Conservation (phyloP, 169 alveolate genomes). For the Cryptosporidium felis region DNA sequence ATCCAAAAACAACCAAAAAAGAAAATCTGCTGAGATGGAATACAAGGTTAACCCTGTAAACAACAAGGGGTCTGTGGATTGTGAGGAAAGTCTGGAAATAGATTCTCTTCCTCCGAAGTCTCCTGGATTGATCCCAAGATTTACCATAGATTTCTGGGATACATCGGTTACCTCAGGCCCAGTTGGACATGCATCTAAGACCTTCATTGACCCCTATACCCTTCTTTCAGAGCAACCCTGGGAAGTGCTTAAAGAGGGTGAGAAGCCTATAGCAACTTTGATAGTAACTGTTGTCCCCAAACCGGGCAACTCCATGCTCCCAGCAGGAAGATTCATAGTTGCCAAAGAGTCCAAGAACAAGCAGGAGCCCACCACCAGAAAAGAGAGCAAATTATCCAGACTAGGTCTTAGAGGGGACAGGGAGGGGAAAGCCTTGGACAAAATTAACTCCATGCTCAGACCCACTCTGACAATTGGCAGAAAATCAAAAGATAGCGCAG, state of each 20-base stretch:
- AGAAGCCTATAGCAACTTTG: slow-evolving; percentile 75
- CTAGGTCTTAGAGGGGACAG: slow-evolving; percentile 29
- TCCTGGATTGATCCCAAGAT: slow-evolving; percentile 81
- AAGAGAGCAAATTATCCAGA: slow-evolving; percentile 49
- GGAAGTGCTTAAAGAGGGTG: slow-evolving; percentile 33
- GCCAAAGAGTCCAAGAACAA: slow-evolving; percentile 64
- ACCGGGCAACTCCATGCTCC: slow-evolving; percentile 81
- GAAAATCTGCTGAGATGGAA: slow-evolving; percentile 72
- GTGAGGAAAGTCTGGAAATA: slow-evolving; percentile 73
- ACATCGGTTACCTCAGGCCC: slow-evolving; percentile 32
- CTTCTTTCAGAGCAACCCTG: slow-evolving; percentile 34
- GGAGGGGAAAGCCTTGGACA: slow-evolving; percentile 29
- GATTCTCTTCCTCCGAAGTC: slow-evolving; percentile 79
- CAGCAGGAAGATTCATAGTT: slow-evolving; percentile 79
- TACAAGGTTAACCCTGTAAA: not conserved
- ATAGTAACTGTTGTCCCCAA: slow-evolving; percentile 78
- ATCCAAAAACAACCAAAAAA: slow-evolving; percentile 70
- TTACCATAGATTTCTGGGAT: slow-evolving; percentile 78
- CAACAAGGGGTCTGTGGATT: slow-evolving; percentile 76
- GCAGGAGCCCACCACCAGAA: not conserved
- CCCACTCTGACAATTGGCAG: slow-evolving; percentile 8
- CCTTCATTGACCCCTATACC: slow-evolving; percentile 58
- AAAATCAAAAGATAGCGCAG: not conserved
- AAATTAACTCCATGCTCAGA: slow-evolving; percentile 47
- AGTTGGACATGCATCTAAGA: slow-evolving; percentile 48